Evolutionary conservation across 2,329 filamentous ascomycete genomes (phyloP).

Genomic region (Penicillium sp.): DNA sequence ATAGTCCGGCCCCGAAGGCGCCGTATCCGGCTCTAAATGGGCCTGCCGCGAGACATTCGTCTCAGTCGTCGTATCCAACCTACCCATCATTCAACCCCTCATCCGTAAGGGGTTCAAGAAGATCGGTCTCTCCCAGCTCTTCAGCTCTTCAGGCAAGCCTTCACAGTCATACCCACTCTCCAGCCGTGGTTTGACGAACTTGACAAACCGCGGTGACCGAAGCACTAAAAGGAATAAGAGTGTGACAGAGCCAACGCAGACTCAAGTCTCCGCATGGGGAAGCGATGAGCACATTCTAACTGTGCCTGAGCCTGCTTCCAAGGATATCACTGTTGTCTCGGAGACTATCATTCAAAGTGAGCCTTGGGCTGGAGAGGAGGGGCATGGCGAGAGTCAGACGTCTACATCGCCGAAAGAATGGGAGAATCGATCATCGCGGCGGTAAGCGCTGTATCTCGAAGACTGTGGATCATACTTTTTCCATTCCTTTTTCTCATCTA

Average conservation of each 20-base stretch:
- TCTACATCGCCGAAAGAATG: conserved; percentile 18
- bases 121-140: conserved; percentile 29
- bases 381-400: not conserved
- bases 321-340: conserved; percentile 29
- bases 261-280: conserved; percentile 27
- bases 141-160: conserved; percentile 25
- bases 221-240: conserved; percentile 17
- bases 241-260: conserved; percentile 13
- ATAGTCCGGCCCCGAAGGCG: conserved; percentile 36
- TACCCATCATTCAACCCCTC: conserved; percentile 42
- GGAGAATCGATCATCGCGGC: not conserved
- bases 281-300: conserved; percentile 32
- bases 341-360: conserved; percentile 31
- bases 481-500: not conserved
- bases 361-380: conserved; percentile 11
- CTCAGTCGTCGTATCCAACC: conserved; percentile 43
- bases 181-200: conserved; percentile 14
- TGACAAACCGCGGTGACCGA: conserved; percentile 16
- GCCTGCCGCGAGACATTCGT: conserved; percentile 47
- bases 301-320: conserved; percentile 6
- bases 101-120: conserved; percentile 27
- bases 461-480: no score
- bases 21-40: conserved; percentile 42
- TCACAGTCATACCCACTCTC: conserved; percentile 26
- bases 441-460: not conserved